Percentiles rank a stretch among this genome's conserved stretches.
Conservation (phyloP, 495 filamentous ascomycete species). For the Neurospora hispaniola region DNA sequence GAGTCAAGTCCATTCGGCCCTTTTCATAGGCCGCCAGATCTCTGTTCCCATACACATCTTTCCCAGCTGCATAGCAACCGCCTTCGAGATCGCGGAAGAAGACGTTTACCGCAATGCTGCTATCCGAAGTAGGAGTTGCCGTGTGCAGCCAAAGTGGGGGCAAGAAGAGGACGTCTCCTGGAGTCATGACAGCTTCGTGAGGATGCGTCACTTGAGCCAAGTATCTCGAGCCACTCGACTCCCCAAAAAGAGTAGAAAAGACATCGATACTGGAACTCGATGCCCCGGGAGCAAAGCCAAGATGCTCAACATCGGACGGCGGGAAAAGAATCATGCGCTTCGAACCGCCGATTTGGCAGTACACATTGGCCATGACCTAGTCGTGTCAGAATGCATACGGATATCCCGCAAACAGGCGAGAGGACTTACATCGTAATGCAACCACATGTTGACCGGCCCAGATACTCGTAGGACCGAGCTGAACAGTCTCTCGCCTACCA, state of each 20-base stretch:
- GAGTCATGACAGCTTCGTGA: constrained; percentile 50
- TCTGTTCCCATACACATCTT: constrained; percentile 81
- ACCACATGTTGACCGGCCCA: constrained; percentile 78
- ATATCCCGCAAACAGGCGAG: neutral
- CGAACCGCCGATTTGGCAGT: constrained; percentile 64
- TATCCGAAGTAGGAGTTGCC: constrained; percentile 49
- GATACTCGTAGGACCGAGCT: constrained; percentile 74
- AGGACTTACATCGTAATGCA: constrained; percentile 71
- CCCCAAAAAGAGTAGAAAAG: constrained; percentile 33
- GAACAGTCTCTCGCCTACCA: constrained; percentile 54
- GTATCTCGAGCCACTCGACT: constrained; percentile 20
- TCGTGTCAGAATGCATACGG: constrained; percentile 4
- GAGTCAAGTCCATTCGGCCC: constrained; percentile 58
- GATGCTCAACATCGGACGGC: constrained; percentile 57
- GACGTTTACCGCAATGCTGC: constrained; percentile 71
- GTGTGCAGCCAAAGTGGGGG: constrained; percentile 79
- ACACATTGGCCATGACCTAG: constrained; percentile 78
- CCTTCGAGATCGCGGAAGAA: constrained; percentile 66
- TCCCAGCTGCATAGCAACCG: constrained; percentile 57
- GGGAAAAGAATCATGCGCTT: constrained; percentile 71
- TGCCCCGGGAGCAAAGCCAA: constrained; percentile 62
- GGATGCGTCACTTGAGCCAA: constrained; percentile 46
- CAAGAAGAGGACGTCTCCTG: constrained; percentile 70
- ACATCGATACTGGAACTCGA: constrained; percentile 69
- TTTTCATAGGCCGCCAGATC: constrained; percentile 80